Evolutionary conservation across 495 filamentous ascomycete genomes (phyloP), one percentile per base, ranked within the genome.

Genomic region (Neurospora sp.): DNA sequence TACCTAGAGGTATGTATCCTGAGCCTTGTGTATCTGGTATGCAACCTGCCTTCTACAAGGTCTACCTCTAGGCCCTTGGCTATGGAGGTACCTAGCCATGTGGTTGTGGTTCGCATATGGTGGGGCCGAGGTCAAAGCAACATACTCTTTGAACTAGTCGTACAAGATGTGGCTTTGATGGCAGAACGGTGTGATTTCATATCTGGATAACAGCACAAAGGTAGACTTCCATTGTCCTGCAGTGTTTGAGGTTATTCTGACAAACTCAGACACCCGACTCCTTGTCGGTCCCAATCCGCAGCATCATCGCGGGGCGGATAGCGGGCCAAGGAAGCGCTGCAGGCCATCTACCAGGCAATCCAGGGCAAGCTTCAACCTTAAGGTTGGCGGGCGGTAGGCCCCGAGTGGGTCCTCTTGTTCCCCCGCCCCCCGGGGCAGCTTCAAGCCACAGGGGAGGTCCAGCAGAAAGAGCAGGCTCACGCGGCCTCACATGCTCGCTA

Each of bases 101-200:
- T 27, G 48, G 22, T 59, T 59, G 20, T 65, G 27, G 53, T 61
- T 61, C 53, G 22, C 53, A 61, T 61, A 61, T 31, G 7, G 27
- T 35, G 53, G 53, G 53, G 27, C 27, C 72, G 74, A 75, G 53
- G 68, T 70, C 61, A 45, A 65, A 70, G 44, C 40, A 73, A 22
- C 48, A 22, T 35, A 35, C 35, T 35, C 35, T 35, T 35, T 35
- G 35, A 35, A 35, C 35, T 35, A 61, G 53, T 65, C 53, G 53
- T 35, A 65, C 53, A 65, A 65, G 5, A 65, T 35, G 53, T 65
- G 53, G 22, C 53, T 61, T 61, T 61, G 12, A 27, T 61, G 53
- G 53, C 53, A 65, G 27, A 14, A 7, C 22, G 14, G 14, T 5
- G 48, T 27, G 48, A 59, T 27, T 59, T 7, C 22, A 27, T 22